Conservation (phyloP, 1,284 basidiomycete species). For the Athelia sp. region DNA sequence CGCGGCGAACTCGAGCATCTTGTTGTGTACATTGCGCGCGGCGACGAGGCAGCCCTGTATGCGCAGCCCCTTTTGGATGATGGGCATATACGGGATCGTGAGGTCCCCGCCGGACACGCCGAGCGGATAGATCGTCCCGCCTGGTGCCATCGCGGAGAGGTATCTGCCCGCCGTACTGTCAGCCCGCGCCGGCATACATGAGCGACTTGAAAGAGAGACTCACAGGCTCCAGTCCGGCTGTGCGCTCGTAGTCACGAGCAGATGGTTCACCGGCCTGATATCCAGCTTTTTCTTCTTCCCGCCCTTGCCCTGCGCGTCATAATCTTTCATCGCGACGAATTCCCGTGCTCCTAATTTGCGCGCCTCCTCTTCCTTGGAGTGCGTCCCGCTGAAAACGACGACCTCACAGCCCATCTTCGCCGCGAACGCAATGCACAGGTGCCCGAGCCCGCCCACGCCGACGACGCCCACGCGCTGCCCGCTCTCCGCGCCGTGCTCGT, state of each 20-base stretch:
- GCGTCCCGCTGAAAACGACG: conserved; percentile 53
- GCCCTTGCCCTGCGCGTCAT: conserved; percentile 27
- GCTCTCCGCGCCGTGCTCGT: conserved; percentile 31
- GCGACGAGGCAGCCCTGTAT: conserved; percentile 9
- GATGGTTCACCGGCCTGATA: conserved; percentile 7
- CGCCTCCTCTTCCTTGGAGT: conserved; percentile 52
- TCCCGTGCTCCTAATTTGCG: conserved; percentile 51
- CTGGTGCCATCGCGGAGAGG: conserved; percentile 7
- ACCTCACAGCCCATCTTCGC: conserved; percentile 54
- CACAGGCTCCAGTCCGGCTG: conserved; percentile 13
- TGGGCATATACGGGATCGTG: conserved; percentile 8
- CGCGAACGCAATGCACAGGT: conserved; percentile 49
- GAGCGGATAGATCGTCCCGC: conserved; percentile 10
- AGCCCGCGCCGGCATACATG: background rate
- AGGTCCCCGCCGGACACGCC: conserved; percentile 3
- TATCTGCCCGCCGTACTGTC: conserved; percentile 10
- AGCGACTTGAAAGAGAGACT: conserved; percentile 1
- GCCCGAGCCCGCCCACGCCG: conserved; percentile 54
- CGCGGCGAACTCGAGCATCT: conserved; percentile 16
- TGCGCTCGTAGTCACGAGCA: conserved; percentile 13
- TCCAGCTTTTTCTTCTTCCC: background rate
- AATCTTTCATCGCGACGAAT: conserved; percentile 34
- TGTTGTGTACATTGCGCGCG: conserved; percentile 7
- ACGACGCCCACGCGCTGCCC: conserved; percentile 57
- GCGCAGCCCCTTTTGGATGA: conserved; percentile 4